These are phyloP conservation scores for Microbotryomycetes sp. DNA, from an alignment of 1,284 basidiomycete genomes.

Conservation along the genomic window DNA sequence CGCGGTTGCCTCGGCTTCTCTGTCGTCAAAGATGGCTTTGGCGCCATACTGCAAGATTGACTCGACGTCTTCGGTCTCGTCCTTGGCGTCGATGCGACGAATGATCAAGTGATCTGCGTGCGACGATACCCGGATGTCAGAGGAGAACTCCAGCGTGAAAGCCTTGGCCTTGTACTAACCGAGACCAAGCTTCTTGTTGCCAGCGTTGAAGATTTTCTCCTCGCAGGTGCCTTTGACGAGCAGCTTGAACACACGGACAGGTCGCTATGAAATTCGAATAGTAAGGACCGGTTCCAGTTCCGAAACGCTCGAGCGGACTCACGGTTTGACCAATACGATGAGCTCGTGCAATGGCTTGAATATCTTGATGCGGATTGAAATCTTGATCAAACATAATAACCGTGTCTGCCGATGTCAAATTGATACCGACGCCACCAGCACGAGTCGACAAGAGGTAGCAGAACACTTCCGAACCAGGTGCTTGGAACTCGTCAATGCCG, in stretches of 20 bases:
- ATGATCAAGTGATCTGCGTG: constrained; percentile 39
- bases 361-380: constrained; percentile 41
- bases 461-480: constrained; percentile 59
- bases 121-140: neutral
- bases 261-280: constrained; percentile 21
- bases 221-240: constrained; percentile 42
- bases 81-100: constrained; percentile 30
- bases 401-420: constrained; percentile 60
- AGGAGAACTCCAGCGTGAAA: neutral
- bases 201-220: constrained; percentile 35
- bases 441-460: constrained; percentile 39
- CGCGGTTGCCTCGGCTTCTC: constrained; percentile 35
- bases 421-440: constrained; percentile 44
- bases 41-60: constrained; percentile 40
- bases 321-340: constrained; percentile 42
- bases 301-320: constrained; percentile 1
- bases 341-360: constrained; percentile 43
- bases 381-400: constrained; percentile 64
- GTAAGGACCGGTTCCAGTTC: neutral
- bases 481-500: constrained; percentile 84
- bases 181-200: constrained; percentile 32
- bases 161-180: constrained; percentile 10
- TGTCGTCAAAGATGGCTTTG: constrained; percentile 39
- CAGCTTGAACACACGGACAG: constrained; percentile 42
- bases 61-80: constrained; percentile 36